Conservation (phyloP, 495 filamentous ascomycete genomes). For the Aspergillus nanangensis region DNA sequence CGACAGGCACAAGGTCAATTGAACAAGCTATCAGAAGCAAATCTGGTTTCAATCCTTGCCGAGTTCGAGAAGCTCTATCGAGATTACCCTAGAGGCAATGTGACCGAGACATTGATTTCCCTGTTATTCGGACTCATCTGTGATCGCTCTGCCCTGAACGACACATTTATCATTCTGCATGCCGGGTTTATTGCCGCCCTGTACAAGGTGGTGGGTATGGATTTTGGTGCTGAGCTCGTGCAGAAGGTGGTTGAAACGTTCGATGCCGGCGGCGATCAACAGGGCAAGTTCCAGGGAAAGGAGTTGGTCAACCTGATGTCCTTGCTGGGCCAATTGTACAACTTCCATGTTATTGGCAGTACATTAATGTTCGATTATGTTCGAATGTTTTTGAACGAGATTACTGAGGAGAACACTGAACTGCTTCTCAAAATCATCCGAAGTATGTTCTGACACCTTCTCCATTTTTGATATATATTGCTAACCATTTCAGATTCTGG, state of each 20-base stretch:
- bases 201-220: slow-evolving; percentile 80
- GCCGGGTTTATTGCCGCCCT: slow-evolving; percentile 86
- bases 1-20: slow-evolving; percentile 82
- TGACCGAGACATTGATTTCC: slow-evolving; percentile 72
- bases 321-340: slow-evolving; percentile 83
- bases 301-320: slow-evolving; percentile 75
- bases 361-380: slow-evolving; percentile 88
- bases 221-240: slow-evolving; percentile 81
- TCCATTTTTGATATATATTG: not conserved
- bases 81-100: slow-evolving; percentile 73
- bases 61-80: slow-evolving; percentile 82
- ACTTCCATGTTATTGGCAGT: slow-evolving; percentile 80
- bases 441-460: slow-evolving; percentile 35
- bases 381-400: slow-evolving; percentile 63
- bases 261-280: slow-evolving; percentile 34
- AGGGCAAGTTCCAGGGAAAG: slow-evolving; percentile 53
- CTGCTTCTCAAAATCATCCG: slow-evolving; percentile 80
- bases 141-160: slow-evolving; percentile 69
- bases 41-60: slow-evolving; percentile 70
- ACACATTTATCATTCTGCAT: slow-evolving; percentile 86
- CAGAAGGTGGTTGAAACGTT: slow-evolving; percentile 73
- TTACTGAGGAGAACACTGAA: slow-evolving; percentile 90
- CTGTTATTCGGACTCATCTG: slow-evolving; percentile 70
- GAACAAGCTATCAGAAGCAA: slow-evolving; percentile 90
- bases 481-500: slow-evolving; percentile 51